These are phyloP conservation scores for Xanthoparmelia taractica DNA, from an alignment of 495 filamentous ascomycete genomes.

Conservation along the genomic window DNA sequence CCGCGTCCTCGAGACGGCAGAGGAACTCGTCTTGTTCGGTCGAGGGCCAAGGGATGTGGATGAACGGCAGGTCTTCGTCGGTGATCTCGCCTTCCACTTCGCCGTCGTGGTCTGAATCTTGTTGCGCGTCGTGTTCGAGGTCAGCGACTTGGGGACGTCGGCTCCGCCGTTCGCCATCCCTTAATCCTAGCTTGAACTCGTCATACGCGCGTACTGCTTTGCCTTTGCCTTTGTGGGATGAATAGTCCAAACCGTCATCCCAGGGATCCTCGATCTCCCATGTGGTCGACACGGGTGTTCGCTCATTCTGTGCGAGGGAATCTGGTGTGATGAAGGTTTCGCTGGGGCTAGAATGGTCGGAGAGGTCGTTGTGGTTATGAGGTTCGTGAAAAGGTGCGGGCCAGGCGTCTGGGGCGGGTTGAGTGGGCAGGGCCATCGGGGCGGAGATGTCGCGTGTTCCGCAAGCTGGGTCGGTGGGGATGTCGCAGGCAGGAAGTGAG, in stretches of 20 bases:
- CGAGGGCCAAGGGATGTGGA: background rate
- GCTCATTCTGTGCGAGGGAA: background rate
- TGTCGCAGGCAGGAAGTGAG: background rate
- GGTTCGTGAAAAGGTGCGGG: background rate
- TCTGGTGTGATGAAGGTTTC: background rate
- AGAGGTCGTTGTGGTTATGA: background rate
- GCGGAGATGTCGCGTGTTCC: background rate
- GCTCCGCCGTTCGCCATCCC: background rate
- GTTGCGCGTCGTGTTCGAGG: background rate
- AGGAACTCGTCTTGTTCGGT: background rate
- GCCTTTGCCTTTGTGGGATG: conserved; percentile 9
- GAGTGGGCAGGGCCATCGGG: background rate
- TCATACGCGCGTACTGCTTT: conserved; percentile 7
- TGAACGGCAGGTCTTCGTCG: background rate
- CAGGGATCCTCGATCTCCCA: background rate
- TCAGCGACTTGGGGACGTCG: background rate
- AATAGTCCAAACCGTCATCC: conserved; percentile 6
- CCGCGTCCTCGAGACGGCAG: background rate
- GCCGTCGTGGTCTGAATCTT: background rate
- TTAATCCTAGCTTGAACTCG: background rate
- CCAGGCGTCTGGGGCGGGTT: background rate
- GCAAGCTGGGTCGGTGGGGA: background rate
- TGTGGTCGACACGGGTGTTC: background rate
- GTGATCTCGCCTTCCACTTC: background rate
- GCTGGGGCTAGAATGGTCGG: background rate